phyloP scores from a whole-genome alignment of 495 filamentous ascomycete species.

The Niebla homalea region DNA sequence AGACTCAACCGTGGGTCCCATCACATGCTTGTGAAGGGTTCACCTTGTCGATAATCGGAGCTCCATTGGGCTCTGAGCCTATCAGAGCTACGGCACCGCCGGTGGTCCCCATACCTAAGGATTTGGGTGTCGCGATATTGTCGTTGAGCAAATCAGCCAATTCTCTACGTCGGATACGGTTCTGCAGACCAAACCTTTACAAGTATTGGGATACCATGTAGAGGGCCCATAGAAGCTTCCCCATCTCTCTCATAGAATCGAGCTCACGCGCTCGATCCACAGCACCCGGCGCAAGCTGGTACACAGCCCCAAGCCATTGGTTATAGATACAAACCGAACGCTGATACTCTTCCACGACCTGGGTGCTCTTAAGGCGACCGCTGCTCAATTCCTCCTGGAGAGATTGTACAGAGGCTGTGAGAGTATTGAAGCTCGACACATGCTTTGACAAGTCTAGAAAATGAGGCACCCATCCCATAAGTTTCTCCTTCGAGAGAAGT shows the following conservation, averaged over 20 bases:
- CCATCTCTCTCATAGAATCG: not conserved
- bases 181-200: slow-evolving; percentile 18
- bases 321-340: not conserved
- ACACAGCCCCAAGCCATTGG: not conserved
- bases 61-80: slow-evolving; percentile 15
- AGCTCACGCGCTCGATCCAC: not conserved
- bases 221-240: slow-evolving; percentile 15
- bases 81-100: slow-evolving; percentile 27
- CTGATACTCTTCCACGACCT: not conserved
- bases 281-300: not conserved
- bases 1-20: slow-evolving; percentile 20
- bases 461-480: too few relatives aligned
- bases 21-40: not conserved
- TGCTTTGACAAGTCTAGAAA: not conserved
- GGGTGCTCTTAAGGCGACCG: not conserved
- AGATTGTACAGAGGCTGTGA: not conserved
- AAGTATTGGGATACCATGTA: slow-evolving; percentile 23
- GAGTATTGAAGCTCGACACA: not conserved
- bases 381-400: not conserved
- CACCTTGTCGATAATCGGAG: slow-evolving; percentile 2
- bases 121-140: slow-evolving; percentile 24
- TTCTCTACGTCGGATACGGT: not conserved
- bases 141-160: slow-evolving; percentile 5
- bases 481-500: too few relatives aligned
- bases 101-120: slow-evolving; percentile 34